phyloP scores from a whole-genome alignment of 768 basidiomycete genomes.

The Rhodotorula kratochvilovae region DNA sequence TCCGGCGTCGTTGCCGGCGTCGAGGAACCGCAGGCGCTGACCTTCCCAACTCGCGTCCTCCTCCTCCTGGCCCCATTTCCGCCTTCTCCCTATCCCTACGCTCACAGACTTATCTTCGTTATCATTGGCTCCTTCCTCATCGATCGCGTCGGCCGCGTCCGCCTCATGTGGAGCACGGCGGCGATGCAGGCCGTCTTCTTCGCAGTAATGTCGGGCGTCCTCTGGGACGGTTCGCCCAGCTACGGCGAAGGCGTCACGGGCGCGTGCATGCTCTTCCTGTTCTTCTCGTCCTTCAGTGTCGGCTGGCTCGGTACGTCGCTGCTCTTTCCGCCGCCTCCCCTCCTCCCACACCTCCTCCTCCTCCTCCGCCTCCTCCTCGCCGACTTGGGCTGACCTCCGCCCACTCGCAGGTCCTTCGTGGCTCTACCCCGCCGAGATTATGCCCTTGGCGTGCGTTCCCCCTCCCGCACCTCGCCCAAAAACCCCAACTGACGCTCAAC shows the following conservation, averaged over 20 bases:
- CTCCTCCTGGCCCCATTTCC: not conserved
- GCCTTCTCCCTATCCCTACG: no score
- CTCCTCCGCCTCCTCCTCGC: no score
- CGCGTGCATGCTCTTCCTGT: not conserved
- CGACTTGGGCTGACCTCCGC: no score
- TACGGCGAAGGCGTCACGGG: conserved; percentile 9
- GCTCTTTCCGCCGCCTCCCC: not conserved
- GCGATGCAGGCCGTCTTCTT: conserved; percentile 1
- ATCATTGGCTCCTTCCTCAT: conserved; percentile 10
- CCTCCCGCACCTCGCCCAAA: no score
- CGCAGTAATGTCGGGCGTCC: conserved; percentile 8
- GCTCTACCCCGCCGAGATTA: conserved; percentile 16
- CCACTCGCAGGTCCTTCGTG: not conserved
- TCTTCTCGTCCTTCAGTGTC: not conserved
- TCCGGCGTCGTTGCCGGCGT: no score
- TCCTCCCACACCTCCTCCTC: no score
- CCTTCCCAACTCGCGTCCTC: not conserved
- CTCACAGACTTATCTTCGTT: conserved; percentile 1
- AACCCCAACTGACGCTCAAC: no score
- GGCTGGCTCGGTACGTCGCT: conserved; percentile 1
- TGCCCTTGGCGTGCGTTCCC: conserved; percentile 8
- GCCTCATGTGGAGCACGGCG: conserved; percentile 1
- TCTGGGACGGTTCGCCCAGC: not conserved
- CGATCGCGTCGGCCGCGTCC: conserved; percentile 17
- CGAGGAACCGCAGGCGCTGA: not conserved